Percentiles rank a stretch among this genome's conserved stretches.
phyloP scores from a whole-genome alignment of 1,284 basidiomycete genomes.

The Kwoniella shivajii region DNA sequence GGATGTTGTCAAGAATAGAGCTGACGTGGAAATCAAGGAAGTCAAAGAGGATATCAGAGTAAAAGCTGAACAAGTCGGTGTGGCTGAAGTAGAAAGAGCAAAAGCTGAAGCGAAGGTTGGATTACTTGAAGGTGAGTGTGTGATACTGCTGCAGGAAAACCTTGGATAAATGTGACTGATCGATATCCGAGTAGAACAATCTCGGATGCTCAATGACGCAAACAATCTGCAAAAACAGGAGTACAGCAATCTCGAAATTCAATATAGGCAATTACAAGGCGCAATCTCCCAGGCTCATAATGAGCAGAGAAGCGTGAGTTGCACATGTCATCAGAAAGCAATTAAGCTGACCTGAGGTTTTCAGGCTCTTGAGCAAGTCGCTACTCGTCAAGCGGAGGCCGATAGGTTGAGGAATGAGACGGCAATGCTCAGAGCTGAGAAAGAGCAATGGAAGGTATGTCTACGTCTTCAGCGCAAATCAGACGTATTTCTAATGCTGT shows the following conservation, averaged over 20 bases:
- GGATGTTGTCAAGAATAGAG: constrained; percentile 68
- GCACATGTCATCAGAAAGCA: not conserved
- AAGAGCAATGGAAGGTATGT: constrained; percentile 83
- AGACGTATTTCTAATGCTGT: not conserved
- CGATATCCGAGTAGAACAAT: constrained; percentile 46
- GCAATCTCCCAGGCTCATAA: constrained; percentile 38
- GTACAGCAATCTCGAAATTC: constrained; percentile 37
- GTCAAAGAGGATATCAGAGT: constrained; percentile 67
- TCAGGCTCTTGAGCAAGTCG: constrained; percentile 50
- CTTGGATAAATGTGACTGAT: not conserved
- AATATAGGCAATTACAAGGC: constrained; percentile 41
- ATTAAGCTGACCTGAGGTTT: not conserved
- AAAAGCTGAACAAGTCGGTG: constrained; percentile 66
- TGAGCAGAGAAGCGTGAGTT: constrained; percentile 40
- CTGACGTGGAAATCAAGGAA: constrained; percentile 67
- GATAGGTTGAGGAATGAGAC: constrained; percentile 80
- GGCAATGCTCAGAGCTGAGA: constrained; percentile 84
- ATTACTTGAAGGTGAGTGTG: constrained; percentile 66
- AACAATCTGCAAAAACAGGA: constrained; percentile 49
- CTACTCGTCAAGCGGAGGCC: constrained; percentile 60
- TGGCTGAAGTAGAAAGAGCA: constrained; percentile 68
- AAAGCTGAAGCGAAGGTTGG: constrained; percentile 76
- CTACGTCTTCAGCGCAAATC: not conserved
- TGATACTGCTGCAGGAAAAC: not conserved
- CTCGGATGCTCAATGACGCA: constrained; percentile 47